phyloP scores from a whole-genome alignment of 2,329 filamentous ascomycete genomes.

The Colletotrichum lindemuthianum region DNA sequence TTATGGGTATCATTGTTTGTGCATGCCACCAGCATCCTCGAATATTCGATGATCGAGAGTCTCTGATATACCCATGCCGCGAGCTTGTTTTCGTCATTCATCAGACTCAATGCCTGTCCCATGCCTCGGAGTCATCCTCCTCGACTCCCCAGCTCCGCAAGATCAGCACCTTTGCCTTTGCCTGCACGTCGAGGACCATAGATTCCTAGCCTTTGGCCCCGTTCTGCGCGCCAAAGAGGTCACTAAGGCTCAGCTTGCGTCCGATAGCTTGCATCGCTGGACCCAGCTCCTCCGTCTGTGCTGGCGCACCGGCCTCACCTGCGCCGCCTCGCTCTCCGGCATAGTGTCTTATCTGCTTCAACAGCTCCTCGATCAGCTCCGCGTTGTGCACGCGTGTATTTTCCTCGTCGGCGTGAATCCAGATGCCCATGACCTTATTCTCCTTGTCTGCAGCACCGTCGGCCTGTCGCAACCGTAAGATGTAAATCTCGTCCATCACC shows the following conservation, averaged over 20 bases:
- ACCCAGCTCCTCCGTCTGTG: conserved; percentile 40
- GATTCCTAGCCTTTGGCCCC: conserved; percentile 36
- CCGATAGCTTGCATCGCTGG: conserved; percentile 57
- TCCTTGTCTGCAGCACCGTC: conserved; percentile 37
- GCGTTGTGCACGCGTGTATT: conserved; percentile 55
- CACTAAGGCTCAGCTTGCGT: conserved; percentile 54
- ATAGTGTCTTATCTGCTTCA: conserved; percentile 43
- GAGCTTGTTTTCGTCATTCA: background rate
- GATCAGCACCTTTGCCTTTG: background rate
- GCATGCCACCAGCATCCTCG: background rate
- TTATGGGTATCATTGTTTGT: conserved; percentile 32
- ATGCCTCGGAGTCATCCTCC: background rate
- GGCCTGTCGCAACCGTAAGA: conserved; percentile 56
- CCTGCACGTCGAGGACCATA: background rate
- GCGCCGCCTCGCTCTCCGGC: background rate
- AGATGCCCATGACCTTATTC: conserved; percentile 61
- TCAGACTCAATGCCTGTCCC: background rate
- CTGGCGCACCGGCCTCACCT: conserved; percentile 1
- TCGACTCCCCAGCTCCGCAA: background rate
- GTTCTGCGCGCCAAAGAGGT: conserved; percentile 53
- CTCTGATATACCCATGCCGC: too few relatives aligned
- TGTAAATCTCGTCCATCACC: conserved; percentile 65
- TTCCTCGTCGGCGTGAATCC: conserved; percentile 62
- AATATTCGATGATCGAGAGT: too few relatives aligned
- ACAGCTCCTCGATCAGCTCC: conserved; percentile 54